A percentile compares a stretch with the other conserved stretches of the same genome.
These are phyloP conservation scores for Mortierella alpina DNA, from an alignment of 192 early-diverging fungal genomes.

Conservation along the genomic window DNA sequence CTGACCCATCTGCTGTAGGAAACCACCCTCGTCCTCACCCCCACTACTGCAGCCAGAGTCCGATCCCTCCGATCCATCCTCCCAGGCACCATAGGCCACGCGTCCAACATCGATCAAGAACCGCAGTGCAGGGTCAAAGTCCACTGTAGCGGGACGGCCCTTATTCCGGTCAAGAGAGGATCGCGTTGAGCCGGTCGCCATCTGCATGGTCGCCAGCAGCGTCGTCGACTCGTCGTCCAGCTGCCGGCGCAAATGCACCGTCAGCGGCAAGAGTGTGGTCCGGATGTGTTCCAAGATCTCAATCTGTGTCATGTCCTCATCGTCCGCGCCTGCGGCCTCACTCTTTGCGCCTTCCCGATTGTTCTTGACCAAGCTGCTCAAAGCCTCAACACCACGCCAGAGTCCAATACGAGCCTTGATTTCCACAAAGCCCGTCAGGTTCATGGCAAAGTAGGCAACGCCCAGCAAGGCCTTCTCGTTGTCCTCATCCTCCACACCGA, in stretches of 20 bases:
- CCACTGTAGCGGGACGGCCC: conserved; percentile 9
- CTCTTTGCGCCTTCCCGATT: not conserved
- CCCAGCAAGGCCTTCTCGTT: conserved; percentile 36
- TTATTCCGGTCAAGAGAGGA: conserved; percentile 20
- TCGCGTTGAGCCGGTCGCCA: conserved; percentile 25
- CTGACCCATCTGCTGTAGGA: not conserved
- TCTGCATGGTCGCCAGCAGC: conserved; percentile 36
- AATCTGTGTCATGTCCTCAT: conserved; percentile 33
- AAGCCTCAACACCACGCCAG: conserved; percentile 43
- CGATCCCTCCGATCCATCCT: conserved; percentile 44
- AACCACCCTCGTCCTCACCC: conserved; percentile 27
- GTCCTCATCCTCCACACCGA: conserved; percentile 17
- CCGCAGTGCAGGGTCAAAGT: conserved; percentile 44
- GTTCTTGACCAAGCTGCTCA: conserved; percentile 32
- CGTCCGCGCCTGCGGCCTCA: not conserved
- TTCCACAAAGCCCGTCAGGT: conserved; percentile 47
- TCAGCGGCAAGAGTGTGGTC: conserved; percentile 40
- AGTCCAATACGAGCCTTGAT: conserved; percentile 51
- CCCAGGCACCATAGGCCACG: conserved; percentile 49
- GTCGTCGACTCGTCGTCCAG: conserved; percentile 47
- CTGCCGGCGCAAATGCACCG: conserved; percentile 45
- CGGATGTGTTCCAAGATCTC: conserved; percentile 54
- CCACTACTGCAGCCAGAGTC: conserved; percentile 49
- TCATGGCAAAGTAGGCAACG: conserved; percentile 48
- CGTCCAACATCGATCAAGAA: conserved; percentile 50